Conservation (phyloP, 2,329 filamentous ascomycete genomes). For the Diaporthe capsici region DNA sequence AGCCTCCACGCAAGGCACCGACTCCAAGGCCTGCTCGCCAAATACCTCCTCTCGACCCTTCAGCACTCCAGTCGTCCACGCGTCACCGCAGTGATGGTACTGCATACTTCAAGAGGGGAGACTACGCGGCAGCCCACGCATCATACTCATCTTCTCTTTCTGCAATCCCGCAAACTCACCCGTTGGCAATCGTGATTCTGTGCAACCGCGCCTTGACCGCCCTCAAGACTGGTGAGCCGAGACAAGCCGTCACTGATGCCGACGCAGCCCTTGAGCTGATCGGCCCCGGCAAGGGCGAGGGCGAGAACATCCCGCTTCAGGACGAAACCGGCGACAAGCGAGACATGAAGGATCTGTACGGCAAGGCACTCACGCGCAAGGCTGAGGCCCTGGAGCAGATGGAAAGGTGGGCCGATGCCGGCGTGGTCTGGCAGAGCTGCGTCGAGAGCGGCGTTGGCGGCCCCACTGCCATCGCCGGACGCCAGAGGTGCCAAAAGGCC, state of each 20-base stretch:
- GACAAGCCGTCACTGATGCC: constrained; percentile 86
- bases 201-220: constrained; percentile 93
- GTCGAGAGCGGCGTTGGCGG: constrained; percentile 92
- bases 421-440: constrained; percentile 82
- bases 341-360: constrained; percentile 93
- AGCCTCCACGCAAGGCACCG: constrained; percentile 58
- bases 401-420: constrained; percentile 92
- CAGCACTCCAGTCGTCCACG: constrained; percentile 81
- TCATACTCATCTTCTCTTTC: constrained; percentile 85
- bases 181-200: constrained; percentile 87
- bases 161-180: constrained; percentile 82
- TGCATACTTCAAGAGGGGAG: constrained; percentile 92
- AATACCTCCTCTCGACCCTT: constrained; percentile 77
- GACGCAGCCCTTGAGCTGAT: constrained; percentile 86
- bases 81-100: constrained; percentile 84
- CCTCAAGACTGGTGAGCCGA: constrained; percentile 92
- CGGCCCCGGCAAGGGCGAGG: constrained; percentile 82
- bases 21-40: constrained; percentile 64
- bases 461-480: constrained; percentile 84
- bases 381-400: constrained; percentile 96
- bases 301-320: constrained; percentile 81
- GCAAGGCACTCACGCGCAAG: constrained; percentile 93
- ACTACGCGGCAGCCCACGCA: constrained; percentile 88
- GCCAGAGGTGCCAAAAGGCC: constrained; percentile 90
- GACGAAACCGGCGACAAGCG: constrained; percentile 75